Evolutionary conservation across 1,284 basidiomycete genomes (phyloP), one percentile per base, ranked within the genome.

Genomic region (Chondrostereum purpureum): DNA sequence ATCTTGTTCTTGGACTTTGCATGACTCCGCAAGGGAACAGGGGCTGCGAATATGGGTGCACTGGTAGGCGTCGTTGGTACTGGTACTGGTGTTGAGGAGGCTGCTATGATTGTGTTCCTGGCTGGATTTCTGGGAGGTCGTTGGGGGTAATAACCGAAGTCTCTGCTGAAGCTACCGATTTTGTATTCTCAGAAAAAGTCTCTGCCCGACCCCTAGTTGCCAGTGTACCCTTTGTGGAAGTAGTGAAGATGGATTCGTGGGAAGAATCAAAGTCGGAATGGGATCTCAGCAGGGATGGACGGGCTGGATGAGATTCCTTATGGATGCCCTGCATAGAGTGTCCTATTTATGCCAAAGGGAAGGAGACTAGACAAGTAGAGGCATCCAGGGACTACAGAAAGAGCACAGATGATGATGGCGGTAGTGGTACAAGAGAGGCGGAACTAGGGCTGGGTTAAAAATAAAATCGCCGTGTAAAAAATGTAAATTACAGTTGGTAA

Each of bases 1-100:
- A 16, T 61, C 55, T 11, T 64, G 60, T 41, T 65, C n/a, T n/a
- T n/a, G n/a, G n/a, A n/a, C 62, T 43, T 63, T 61, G 18, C 55
- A 48, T 14, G 53, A 53, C 3, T 61, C 62, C 3, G 61, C 64
- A 12, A 56, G 48, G 11, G 55, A 57, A n/a, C 40, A 47, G 11
- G 48, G 46, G 35, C 45, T 42, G 17, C 41, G 19, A 27, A 36
- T 43, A 33, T 20, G 22, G 13, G 33, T 43, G 24, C 24, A 16
- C 41, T 46, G 27, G 35, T n/a, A 10, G 36, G 42, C 21, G 39
- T 21, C 16, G 17, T 47, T 22, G 38, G 47, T 43, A 45, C 44
- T 38, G 22, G 48, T 13, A 14, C 17, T 24, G 36, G 44, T 16
- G 42, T 19, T 17, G 43, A 23, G 38, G 21, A 13, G 20, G 19